A percentile compares a stretch with the other conserved stretches of the same genome.
phyloP scores from a whole-genome alignment of 257 asterid genomes.

The Lycium ferocissimum region DNA sequence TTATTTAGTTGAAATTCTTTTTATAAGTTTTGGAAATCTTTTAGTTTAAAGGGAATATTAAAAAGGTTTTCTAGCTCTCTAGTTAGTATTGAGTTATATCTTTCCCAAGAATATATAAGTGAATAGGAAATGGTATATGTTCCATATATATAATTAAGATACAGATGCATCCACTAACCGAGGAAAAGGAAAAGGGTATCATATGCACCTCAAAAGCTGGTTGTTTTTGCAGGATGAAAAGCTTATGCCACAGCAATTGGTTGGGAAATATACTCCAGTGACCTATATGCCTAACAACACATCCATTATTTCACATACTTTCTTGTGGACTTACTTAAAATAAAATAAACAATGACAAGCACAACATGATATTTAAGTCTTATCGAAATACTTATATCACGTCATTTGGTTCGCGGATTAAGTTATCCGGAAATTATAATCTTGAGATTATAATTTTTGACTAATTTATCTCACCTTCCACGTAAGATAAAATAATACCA shows the following conservation, averaged over 20 bases:
- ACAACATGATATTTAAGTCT: not conserved
- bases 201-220: slow-evolving; percentile 68
- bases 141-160: slow-evolving; percentile 59
- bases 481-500: too few species aligned
- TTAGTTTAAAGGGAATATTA: not conserved
- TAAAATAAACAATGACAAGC: not conserved
- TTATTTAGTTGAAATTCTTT: not conserved
- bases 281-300: slow-evolving; percentile 28
- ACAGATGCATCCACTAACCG: slow-evolving; percentile 57
- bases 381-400: not conserved
- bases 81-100: not conserved
- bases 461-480: too few species aligned
- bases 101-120: slow-evolving; percentile 29
- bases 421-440: too few species aligned
- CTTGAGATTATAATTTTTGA: too few species aligned
- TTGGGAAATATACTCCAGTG: slow-evolving; percentile 39
- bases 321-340: not conserved
- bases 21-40: not conserved
- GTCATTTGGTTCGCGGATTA: too few species aligned
- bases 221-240: slow-evolving; percentile 58
- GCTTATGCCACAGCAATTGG: slow-evolving; percentile 40
- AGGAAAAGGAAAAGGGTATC: slow-evolving; percentile 60
- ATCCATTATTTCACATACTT: slow-evolving; percentile 4
- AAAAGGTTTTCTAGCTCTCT: not conserved
- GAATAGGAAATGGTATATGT: slow-evolving; percentile 50